Conservation (phyloP, 1,139 yeast species). For the Magnusiomyces tetraspermus region DNA sequence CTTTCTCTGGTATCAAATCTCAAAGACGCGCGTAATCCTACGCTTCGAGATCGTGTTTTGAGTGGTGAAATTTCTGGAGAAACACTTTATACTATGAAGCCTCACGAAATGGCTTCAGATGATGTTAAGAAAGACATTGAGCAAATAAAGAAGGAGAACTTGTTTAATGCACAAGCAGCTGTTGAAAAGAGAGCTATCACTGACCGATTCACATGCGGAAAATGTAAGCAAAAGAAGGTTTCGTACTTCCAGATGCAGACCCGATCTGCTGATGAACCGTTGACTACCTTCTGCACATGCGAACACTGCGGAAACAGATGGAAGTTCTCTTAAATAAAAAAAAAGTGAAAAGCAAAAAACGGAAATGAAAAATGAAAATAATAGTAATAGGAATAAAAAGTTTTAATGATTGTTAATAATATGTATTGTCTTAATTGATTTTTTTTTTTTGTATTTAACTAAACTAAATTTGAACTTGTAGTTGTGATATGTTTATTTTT, state of each 20-base stretch:
- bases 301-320: conserved; percentile 96
- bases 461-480: no score
- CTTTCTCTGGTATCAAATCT: conserved; percentile 77
- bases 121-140: conserved; percentile 82
- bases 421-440: not conserved
- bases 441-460: no score
- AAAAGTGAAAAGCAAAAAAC: not conserved
- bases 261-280: conserved; percentile 96
- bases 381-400: not conserved
- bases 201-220: conserved; percentile 93
- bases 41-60: conserved; percentile 60
- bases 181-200: conserved; percentile 93
- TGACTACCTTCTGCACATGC: conserved; percentile 95
- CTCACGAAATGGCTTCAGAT: conserved; percentile 86
- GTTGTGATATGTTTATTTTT: no score
- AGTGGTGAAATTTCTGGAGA: conserved; percentile 55
- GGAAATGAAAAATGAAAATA: not conserved
- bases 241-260: conserved; percentile 97
- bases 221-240: conserved; percentile 93
- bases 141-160: conserved; percentile 74
- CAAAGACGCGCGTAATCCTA: conserved; percentile 83
- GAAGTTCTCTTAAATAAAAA: conserved; percentile 48
- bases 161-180: conserved; percentile 98
- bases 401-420: not conserved
- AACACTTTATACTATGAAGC: conserved; percentile 67